Evolutionary conservation across 768 basidiomycete species (phyloP).

Genomic region (Fibroporia radiculosa): DNA sequence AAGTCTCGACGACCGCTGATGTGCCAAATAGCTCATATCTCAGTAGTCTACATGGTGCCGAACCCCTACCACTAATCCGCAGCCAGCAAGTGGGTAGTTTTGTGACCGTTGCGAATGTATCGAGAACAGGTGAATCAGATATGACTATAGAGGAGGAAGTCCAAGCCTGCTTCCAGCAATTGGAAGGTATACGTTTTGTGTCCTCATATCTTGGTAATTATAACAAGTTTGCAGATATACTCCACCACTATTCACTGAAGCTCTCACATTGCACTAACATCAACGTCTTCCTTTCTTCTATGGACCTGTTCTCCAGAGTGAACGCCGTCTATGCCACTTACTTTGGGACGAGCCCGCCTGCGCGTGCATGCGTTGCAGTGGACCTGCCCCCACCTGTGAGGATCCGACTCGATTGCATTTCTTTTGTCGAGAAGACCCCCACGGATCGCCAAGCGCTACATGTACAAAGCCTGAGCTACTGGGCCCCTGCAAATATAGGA

Average conservation of each 20-base stretch:
- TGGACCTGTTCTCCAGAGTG: constrained; percentile 68
- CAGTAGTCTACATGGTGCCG: too few relatives aligned
- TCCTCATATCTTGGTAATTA: background rate
- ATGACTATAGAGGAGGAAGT: constrained; percentile 67
- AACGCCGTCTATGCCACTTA: constrained; percentile 75
- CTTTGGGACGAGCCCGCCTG: constrained; percentile 89
- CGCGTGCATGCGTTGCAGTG: constrained; percentile 89
- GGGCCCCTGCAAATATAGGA: constrained; percentile 99
- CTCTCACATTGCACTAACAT: constrained; percentile 64
- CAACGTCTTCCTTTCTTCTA: constrained; percentile 76
- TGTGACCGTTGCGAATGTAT: constrained; percentile 61
- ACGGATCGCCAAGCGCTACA: constrained; percentile 69
- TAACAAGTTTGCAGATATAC: background rate
- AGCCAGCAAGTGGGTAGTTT: constrained; percentile 43
- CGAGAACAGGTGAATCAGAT: constrained; percentile 17
- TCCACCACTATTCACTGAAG: constrained; percentile 33
- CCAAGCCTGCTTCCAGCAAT: constrained; percentile 49
- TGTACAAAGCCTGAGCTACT: constrained; percentile 94
- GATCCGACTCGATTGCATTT: constrained; percentile 74
- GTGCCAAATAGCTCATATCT: too few relatives aligned
- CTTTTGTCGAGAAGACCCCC: constrained; percentile 38
- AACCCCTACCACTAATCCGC: background rate
- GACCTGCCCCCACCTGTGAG: constrained; percentile 50
- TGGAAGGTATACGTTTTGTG: constrained; percentile 41
- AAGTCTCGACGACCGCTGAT: too few relatives aligned